These are phyloP conservation scores for Cicer bijugum DNA, from an alignment of 306 rosid species.

Conservation along the genomic window DNA sequence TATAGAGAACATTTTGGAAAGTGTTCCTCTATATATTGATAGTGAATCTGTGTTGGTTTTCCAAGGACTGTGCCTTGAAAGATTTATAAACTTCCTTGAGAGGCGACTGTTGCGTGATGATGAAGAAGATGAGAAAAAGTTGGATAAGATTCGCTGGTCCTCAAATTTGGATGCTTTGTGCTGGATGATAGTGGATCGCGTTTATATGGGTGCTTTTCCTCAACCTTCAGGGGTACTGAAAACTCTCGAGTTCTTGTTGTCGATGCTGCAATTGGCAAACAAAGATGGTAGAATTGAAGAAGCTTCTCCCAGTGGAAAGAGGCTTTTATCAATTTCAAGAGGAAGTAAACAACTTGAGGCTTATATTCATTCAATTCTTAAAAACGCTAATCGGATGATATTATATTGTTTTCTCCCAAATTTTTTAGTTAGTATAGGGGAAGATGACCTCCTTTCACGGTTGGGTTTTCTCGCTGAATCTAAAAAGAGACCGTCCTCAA, in stretches of 20 bases:
- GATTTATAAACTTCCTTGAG: slow-evolving; percentile 96
- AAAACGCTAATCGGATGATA: slow-evolving; percentile 88
- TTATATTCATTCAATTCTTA: slow-evolving; percentile 88
- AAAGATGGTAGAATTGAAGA: slow-evolving; percentile 98
- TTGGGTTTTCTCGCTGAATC: slow-evolving; percentile 74
- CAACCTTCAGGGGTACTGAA: slow-evolving; percentile 82
- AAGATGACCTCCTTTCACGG: slow-evolving; percentile 74
- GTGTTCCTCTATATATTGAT: slow-evolving; percentile 78
- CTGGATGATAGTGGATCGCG: slow-evolving; percentile 96
- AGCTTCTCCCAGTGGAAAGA: slow-evolving; percentile 84
- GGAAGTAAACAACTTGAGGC: slow-evolving; percentile 97
- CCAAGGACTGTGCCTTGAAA: slow-evolving; percentile 93
- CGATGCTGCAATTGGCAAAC: slow-evolving; percentile 97
- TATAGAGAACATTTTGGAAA: slow-evolving; percentile 90
- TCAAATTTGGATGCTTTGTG: slow-evolving; percentile 92
- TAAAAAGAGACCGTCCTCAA: slow-evolving; percentile 59
- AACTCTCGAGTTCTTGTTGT: slow-evolving; percentile 91
- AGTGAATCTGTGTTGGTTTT: slow-evolving; percentile 81
- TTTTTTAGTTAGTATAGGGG: slow-evolving; percentile 80
- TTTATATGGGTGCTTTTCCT: slow-evolving; percentile 98
- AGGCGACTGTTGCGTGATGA: slow-evolving; percentile 97
- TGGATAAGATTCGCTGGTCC: slow-evolving; percentile 96
- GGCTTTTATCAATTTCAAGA: slow-evolving; percentile 87
- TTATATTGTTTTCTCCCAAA: slow-evolving; percentile 91
- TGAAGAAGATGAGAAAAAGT: slow-evolving; percentile 92